These are phyloP conservation scores for Xerocomus amazonicus DNA, from an alignment of 1,284 basidiomycete genomes.

Conservation along the genomic window DNA sequence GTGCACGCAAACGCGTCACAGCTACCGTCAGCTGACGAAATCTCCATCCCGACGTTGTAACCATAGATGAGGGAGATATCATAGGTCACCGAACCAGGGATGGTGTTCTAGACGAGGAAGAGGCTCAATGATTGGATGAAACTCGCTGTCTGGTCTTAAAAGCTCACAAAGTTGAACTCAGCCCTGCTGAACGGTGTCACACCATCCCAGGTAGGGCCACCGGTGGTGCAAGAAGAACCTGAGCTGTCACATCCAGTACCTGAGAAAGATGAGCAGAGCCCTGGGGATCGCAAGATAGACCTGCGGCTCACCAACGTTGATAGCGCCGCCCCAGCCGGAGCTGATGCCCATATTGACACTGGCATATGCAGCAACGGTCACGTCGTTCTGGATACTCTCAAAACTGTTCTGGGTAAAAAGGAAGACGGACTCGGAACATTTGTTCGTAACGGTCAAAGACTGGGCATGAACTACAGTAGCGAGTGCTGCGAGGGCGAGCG, in stretches of 20 bases:
- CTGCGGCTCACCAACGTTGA: slow-evolving; percentile 30
- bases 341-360: slow-evolving; percentile 32
- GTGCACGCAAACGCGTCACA: slow-evolving; percentile 29
- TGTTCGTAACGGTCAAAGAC: slow-evolving; percentile 32
- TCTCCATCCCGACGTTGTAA: slow-evolving; percentile 37
- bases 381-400: slow-evolving; percentile 27
- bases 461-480: slow-evolving; percentile 8
- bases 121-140: not conserved
- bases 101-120: slow-evolving; percentile 19
- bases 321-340: slow-evolving; percentile 32
- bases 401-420: slow-evolving; percentile 31
- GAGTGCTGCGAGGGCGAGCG: slow-evolving; percentile 21
- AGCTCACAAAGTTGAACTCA: slow-evolving; percentile 26
- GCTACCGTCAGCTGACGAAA: slow-evolving; percentile 26
- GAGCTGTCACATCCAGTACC: slow-evolving; percentile 31
- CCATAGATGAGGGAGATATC: slow-evolving; percentile 38
- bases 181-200: slow-evolving; percentile 27
- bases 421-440: slow-evolving; percentile 29
- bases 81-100: slow-evolving; percentile 33
- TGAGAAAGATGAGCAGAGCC: slow-evolving; percentile 10
- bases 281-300: not conserved
- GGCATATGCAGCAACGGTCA: slow-evolving; percentile 22
- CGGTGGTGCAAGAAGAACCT: slow-evolving; percentile 31
- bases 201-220: slow-evolving; percentile 26
- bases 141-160: too few species aligned